These are phyloP conservation scores for Boletus subcaerulescens DNA, from an alignment of 768 basidiomycete species.

Conservation along the genomic window DNA sequence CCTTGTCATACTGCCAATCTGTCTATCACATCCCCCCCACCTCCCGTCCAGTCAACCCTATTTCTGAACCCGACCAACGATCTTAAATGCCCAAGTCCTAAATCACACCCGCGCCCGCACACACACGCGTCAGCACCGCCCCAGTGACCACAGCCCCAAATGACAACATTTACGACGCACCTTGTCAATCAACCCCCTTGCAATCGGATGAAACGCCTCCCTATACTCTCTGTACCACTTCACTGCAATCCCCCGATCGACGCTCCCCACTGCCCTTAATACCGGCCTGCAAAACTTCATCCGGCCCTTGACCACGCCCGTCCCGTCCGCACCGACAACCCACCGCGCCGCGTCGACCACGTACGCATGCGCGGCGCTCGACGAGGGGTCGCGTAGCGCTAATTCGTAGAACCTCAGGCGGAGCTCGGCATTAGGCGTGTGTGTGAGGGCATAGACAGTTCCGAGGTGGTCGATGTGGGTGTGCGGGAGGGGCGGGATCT, in stretches of 20 bases:
- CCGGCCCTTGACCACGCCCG: background rate
- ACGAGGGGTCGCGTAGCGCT: slow-evolving; percentile 48
- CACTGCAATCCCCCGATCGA: slow-evolving; percentile 43
- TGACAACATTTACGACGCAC: slow-evolving; percentile 33
- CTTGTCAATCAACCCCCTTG: slow-evolving; percentile 72
- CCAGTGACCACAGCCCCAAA: too few relatives aligned
- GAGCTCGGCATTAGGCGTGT: slow-evolving; percentile 66
- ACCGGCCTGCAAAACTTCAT: background rate
- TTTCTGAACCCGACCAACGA: too few relatives aligned
- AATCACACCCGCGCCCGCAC: background rate
- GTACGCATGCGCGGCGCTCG: background rate
- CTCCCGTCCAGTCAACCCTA: too few relatives aligned
- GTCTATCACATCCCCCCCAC: too few relatives aligned
- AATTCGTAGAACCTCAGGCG: slow-evolving; percentile 76
- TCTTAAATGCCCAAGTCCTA: slow-evolving; percentile 11
- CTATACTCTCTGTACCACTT: slow-evolving; percentile 47
- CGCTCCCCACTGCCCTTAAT: background rate
- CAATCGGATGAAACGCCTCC: slow-evolving; percentile 71
- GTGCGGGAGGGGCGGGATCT: slow-evolving; percentile 55
- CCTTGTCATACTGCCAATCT: too few relatives aligned
- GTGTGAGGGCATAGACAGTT: background rate
- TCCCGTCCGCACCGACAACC: background rate
- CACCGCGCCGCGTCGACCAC: background rate
- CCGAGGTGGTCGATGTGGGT: slow-evolving; percentile 45
- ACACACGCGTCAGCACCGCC: too few relatives aligned